phyloP scores from a whole-genome alignment of 768 basidiomycete species.

The Sporobolomyces pararoseus region DNA sequence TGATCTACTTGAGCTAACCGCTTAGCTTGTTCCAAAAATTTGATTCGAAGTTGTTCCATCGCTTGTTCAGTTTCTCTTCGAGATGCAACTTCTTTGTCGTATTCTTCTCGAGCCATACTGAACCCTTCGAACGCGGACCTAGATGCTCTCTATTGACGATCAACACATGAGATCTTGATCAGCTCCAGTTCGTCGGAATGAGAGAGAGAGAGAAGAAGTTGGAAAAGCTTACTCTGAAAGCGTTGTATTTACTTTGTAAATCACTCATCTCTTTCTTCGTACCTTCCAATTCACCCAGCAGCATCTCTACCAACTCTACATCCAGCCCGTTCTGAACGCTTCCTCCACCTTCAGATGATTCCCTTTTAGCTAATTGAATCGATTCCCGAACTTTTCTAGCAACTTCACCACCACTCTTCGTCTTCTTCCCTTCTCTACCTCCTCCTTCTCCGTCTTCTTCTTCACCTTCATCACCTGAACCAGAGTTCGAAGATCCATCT shows the following conservation, averaged over 20 bases:
- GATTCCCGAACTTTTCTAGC: conserved; percentile 54
- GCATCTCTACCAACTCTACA: conserved; percentile 65
- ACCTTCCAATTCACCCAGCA: conserved; percentile 64
- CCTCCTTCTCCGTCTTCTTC: neutral
- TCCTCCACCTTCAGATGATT: conserved; percentile 55
- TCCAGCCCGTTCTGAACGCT: conserved; percentile 56
- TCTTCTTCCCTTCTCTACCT: conserved; percentile 6
- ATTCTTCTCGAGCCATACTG: conserved; percentile 87
- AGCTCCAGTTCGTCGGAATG: neutral
- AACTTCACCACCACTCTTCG: conserved; percentile 26
- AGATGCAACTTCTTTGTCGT: conserved; percentile 81
- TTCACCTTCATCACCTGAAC: neutral
- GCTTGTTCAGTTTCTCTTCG: conserved; percentile 89
- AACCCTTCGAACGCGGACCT: conserved; percentile 89
- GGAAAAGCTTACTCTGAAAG: conserved; percentile 64
- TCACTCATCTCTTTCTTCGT: conserved; percentile 60
- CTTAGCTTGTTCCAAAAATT: conserved; percentile 84
- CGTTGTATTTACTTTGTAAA: conserved; percentile 74
- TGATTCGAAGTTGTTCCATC: conserved; percentile 74
- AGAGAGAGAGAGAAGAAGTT: neutral
- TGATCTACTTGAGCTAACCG: conserved; percentile 80
- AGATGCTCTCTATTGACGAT: conserved; percentile 69
- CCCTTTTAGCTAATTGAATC: conserved; percentile 60
- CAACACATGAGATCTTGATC: neutral
- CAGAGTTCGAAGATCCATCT: conserved; percentile 12